phyloP scores from a whole-genome alignment of 306 rosid species.

The Malus sylvestris region DNA sequence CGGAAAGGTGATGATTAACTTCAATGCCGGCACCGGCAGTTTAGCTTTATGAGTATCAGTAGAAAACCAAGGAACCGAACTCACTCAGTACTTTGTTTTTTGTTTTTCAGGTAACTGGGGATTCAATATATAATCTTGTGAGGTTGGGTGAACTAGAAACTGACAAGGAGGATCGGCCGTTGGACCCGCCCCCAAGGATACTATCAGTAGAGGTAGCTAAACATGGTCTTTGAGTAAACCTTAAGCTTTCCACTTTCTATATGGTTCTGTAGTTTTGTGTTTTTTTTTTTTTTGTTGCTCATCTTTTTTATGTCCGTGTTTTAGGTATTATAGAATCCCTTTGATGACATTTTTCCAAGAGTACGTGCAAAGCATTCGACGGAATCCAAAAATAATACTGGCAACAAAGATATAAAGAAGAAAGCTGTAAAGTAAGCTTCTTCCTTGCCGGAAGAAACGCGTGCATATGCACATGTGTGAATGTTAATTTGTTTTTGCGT shows the following conservation, averaged over 20 bases:
- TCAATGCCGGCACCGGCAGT: background rate
- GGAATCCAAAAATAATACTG: conserved; percentile 37
- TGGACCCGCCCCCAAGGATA: conserved; percentile 74
- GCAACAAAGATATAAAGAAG: conserved; percentile 52
- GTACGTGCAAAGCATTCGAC: conserved; percentile 30
- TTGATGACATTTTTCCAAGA: conserved; percentile 83
- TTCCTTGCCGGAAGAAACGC: background rate
- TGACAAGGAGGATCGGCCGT: conserved; percentile 71
- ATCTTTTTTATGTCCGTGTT: background rate
- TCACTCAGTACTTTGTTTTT: background rate
- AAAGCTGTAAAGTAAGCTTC: conserved; percentile 74
- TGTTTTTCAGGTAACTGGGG: conserved; percentile 80
- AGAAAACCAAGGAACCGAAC: background rate
- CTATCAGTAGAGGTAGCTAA: conserved; percentile 76
- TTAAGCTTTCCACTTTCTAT: background rate
- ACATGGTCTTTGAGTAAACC: background rate
- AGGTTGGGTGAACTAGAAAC: conserved; percentile 82
- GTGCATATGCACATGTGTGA: background rate
- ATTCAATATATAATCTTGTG: conserved; percentile 74
- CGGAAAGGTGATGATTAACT: conserved; percentile 52
- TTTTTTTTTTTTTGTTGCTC: conserved; percentile 10
- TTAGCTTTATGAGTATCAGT: background rate
- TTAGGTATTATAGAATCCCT: conserved; percentile 89
- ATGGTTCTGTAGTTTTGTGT: background rate
- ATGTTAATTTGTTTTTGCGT: background rate